A percentile compares a stretch with the other conserved stretches of the same genome.
phyloP scores from a whole-genome alignment of 2,329 filamentous ascomycete species.

The Diplodia corticola region DNA sequence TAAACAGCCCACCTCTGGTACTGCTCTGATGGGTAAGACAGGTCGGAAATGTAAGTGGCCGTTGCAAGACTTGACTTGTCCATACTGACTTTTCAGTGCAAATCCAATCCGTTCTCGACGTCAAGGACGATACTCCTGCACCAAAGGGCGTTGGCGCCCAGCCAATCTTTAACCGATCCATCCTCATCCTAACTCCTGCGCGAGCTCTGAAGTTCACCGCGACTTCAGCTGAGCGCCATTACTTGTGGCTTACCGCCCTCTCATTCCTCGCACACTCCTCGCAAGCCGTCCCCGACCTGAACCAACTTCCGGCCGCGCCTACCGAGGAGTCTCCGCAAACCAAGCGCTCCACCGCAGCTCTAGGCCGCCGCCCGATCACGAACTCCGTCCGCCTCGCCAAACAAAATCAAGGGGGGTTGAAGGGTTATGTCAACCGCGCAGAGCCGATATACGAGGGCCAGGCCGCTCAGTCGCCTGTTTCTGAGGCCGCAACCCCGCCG shows the following conservation, averaged over 20 bases:
- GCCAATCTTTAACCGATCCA: constrained; percentile 82
- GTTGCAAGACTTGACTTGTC: neutral
- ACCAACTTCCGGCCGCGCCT: constrained; percentile 50
- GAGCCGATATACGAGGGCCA: constrained; percentile 37
- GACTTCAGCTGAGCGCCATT: constrained; percentile 78
- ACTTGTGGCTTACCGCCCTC: constrained; percentile 89
- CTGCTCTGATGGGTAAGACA: constrained; percentile 87
- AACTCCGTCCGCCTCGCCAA: constrained; percentile 92
- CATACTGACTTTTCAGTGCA: constrained; percentile 61
- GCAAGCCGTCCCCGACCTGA: constrained; percentile 74
- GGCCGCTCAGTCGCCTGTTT: constrained; percentile 40
- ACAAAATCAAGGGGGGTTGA: constrained; percentile 52
- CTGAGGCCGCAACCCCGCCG: constrained; percentile 64
- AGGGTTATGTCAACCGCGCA: constrained; percentile 27
- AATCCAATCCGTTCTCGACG: constrained; percentile 95
- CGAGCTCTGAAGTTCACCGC: constrained; percentile 95
- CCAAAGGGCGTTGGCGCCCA: constrained; percentile 65
- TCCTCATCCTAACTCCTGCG: constrained; percentile 89
- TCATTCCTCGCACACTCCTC: constrained; percentile 93
- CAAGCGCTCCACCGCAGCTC: constrained; percentile 41
- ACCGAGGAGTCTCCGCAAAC: constrained; percentile 33
- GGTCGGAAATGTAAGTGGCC: constrained; percentile 82
- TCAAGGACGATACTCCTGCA: constrained; percentile 86
- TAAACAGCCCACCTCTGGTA: constrained; percentile 88
- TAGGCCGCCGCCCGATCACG: constrained; percentile 65